Base-by-base conservation (phyloP, 169 alveolate species). In the Cryptosporidium tyzzeri region DNA sequence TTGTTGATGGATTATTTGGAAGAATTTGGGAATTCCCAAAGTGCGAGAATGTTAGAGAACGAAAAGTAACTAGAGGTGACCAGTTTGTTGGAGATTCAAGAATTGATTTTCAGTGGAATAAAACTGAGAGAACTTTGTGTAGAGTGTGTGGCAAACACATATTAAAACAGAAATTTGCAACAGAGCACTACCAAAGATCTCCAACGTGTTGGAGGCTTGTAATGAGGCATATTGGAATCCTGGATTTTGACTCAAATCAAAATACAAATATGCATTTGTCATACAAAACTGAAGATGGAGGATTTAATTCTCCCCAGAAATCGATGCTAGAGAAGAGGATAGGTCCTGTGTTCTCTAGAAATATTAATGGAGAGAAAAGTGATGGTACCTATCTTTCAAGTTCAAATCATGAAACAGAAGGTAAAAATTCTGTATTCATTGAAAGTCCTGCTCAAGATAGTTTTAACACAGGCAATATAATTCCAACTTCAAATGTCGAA, bases 21-120 rank as follows among this genome's bases (percentile, higher is more conserved):
- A 92, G 91, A 55, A 86, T 92, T 67, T 92, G 94, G 94, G 94
- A 92, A 37, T 92, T 92, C 59, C 94, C 94, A 3, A 70, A 67
- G 31, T 91, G 93, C n/a, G 94, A 92, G 14, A 86, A 91, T 41
- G 92, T 92, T 1, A 80, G 92, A 55, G 93, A 91, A 31, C 31
- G 94, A 35, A 92, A 92, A n/a, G 94, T 92, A 18, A 92, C 94
- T 0, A 71, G 94, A 62, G 94, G 94, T 10, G 94, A 92, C 23
- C 94, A 92, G 55, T 92, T 92, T 71, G 92, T 92, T 33, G 94
- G 94, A 4, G 94, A 92, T 51, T 75, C 92, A 7, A 71, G 94
- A 35, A 92, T 92, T 1, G 94, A 92, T 16, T 92, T 92, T 39
- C 92, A 92, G 51, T 92, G 92, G 65, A 71, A 91, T 21, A 92